Percentiles rank a stretch among this genome's conserved stretches.
Conservation (phyloP, 257 asterid species). For the Lycium barbarum region DNA sequence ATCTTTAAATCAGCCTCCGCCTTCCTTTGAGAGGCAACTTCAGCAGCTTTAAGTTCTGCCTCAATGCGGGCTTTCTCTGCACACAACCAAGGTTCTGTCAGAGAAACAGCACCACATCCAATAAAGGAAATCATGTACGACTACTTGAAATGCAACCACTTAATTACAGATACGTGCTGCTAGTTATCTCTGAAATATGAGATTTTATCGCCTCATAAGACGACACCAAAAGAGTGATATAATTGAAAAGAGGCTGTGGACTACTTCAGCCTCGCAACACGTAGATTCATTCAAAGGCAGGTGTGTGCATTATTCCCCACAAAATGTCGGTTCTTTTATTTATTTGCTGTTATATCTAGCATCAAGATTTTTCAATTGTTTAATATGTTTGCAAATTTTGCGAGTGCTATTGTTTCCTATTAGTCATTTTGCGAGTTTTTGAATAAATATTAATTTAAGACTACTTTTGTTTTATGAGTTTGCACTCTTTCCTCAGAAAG, state of each 20-base stretch:
- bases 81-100: not conserved
- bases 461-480: not conserved
- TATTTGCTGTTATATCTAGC: not conserved
- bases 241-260: not conserved
- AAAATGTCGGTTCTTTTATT: not conserved
- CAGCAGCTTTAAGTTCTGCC: constrained; percentile 69
- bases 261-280: not conserved
- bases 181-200: not conserved
- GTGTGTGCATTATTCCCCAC: not conserved
- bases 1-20: constrained; percentile 46
- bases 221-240: not conserved
- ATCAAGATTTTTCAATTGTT: constrained; percentile 15
- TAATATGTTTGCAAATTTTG: not conserved
- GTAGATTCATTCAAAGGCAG: not conserved
- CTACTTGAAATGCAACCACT: not conserved
- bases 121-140: not conserved
- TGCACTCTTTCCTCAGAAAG: not conserved
- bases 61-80: constrained; percentile 73
- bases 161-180: not conserved
- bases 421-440: not conserved
- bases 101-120: not conserved
- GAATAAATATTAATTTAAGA: not conserved
- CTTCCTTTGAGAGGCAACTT: constrained; percentile 50
- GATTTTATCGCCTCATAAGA: not conserved
- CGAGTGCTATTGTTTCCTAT: not conserved